Evolutionary conservation across 208 protist species (phyloP), one percentile per base, ranked within the genome.

Genomic region (Wallacemonas sp.): DNA sequence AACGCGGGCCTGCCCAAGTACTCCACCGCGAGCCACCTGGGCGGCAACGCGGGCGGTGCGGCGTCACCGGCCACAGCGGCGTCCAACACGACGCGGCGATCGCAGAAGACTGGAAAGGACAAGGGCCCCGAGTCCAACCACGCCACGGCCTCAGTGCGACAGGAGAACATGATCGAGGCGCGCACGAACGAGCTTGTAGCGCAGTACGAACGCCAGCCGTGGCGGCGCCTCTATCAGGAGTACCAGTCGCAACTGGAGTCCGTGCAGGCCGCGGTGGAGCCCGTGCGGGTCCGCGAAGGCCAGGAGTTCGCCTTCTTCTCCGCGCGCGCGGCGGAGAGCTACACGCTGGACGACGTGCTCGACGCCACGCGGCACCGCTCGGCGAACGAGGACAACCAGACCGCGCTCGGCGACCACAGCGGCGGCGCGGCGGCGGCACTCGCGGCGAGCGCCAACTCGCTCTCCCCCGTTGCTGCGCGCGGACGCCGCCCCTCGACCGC

Each of bases 301-400:
- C 44, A 65, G 12, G 82, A 84, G 70, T 54, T 78, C 39, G 72
- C 73, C 31, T 89, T 84, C 61, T 94, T 94, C 65, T 67, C 55
- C 18, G 72, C 69, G 8, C 79, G 81, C 12, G 61, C 70, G 20
- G 68, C 79, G 14, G 81, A 88, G 42, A 79, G 79, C 20, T 94
- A 86, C 75, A 70, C 74, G 20, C 75, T 91, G 71, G 76, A 81
- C 16, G 88, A 94, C 20, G 78, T 94, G 8, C 65, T 94, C 1
- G 65, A 74, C 16, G 76, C 61, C 44, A 61, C 16, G 12, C 65
- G 3, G 39, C 70, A 26, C 41, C 33, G 25, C 65, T 31, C 14
- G 61, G 54, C 26, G 62, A 66, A 42, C 70, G 61, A n/a, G n/a
- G n/a, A n/a, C n/a, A 61, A 63, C 16, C 46, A 14, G 67, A 65